Percentiles rank a stretch among this genome's conserved stretches.
phyloP scores from a whole-genome alignment of 2,329 filamentous ascomycete genomes.

The Diaporthe ilicicola region DNA sequence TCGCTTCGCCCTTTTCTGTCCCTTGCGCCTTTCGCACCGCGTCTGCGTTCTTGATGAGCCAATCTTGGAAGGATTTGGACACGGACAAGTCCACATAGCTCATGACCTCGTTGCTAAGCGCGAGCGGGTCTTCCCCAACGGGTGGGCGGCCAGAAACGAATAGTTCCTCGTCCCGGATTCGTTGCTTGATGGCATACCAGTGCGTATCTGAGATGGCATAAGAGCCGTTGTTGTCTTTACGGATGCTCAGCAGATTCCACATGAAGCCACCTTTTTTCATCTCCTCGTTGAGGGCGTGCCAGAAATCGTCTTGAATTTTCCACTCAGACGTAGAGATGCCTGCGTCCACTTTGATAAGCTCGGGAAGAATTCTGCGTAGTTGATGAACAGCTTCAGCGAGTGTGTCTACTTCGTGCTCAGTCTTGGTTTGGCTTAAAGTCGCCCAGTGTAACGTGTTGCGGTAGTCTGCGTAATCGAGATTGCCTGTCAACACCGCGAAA shows the following conservation, averaged over 20 bases:
- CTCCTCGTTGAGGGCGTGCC: slow-evolving; percentile 67
- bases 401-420: slow-evolving; percentile 34
- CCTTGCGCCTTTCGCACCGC: slow-evolving; percentile 22
- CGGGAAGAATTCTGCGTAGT: slow-evolving; percentile 56
- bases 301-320: slow-evolving; percentile 68
- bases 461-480: slow-evolving; percentile 29
- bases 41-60: slow-evolving; percentile 59
- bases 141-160: slow-evolving; percentile 31
- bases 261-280: slow-evolving; percentile 59
- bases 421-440: slow-evolving; percentile 38
- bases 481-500: slow-evolving; percentile 28
- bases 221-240: slow-evolving; percentile 49
- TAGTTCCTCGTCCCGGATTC: slow-evolving; percentile 48
- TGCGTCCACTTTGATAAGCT: slow-evolving; percentile 63
- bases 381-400: slow-evolving; percentile 10
- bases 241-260: slow-evolving; percentile 48
- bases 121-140: neutral
- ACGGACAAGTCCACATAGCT: slow-evolving; percentile 40
- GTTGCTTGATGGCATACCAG: slow-evolving; percentile 55
- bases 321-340: slow-evolving; percentile 42
- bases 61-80: slow-evolving; percentile 58
- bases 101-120: slow-evolving; percentile 8
- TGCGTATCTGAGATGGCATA: slow-evolving; percentile 54
- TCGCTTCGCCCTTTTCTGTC: neutral
- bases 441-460: slow-evolving; percentile 27